Percentiles rank a stretch among this genome's conserved stretches.
These are phyloP conservation scores for Lepraria neglecta DNA, from an alignment of 495 filamentous ascomycete genomes.

Conservation along the genomic window DNA sequence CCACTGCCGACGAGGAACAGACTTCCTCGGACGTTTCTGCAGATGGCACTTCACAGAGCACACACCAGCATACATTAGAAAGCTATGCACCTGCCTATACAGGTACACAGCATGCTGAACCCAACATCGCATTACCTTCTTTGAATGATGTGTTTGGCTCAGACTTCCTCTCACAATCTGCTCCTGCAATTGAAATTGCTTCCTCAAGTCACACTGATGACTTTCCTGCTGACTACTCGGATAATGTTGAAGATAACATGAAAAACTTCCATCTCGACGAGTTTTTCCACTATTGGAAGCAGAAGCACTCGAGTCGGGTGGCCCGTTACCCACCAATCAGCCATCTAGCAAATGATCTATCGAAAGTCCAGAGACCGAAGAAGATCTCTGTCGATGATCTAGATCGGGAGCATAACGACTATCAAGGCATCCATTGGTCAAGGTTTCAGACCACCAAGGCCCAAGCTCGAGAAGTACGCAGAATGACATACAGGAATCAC, in stretches of 20 bases:
- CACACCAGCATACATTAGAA: constrained; percentile 5
- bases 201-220: not conserved
- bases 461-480: constrained; percentile 54
- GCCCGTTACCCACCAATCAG: constrained; percentile 29
- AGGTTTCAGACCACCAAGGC: constrained; percentile 54
- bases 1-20: constrained; percentile 9
- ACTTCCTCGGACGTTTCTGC: constrained; percentile 1
- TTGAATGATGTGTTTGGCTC: constrained; percentile 12
- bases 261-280: constrained; percentile 11
- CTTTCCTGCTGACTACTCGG: constrained; percentile 6
- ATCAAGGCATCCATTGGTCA: constrained; percentile 75
- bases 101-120: not conserved
- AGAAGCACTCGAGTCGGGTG: constrained; percentile 22
- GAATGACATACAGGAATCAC: constrained; percentile 53
- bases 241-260: constrained; percentile 13
- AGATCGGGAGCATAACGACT: constrained; percentile 59
- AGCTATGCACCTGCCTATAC: not conserved
- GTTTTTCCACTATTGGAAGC: constrained; percentile 17
- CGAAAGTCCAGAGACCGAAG: constrained; percentile 31
- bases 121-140: constrained; percentile 3
- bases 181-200: constrained; percentile 1
- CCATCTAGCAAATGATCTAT: constrained; percentile 27
- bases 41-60: constrained; percentile 11
- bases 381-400: constrained; percentile 43
- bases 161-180: constrained; percentile 14